phyloP scores from a whole-genome alignment of 768 basidiomycete genomes.

The Dioszegia aurantiaca region DNA sequence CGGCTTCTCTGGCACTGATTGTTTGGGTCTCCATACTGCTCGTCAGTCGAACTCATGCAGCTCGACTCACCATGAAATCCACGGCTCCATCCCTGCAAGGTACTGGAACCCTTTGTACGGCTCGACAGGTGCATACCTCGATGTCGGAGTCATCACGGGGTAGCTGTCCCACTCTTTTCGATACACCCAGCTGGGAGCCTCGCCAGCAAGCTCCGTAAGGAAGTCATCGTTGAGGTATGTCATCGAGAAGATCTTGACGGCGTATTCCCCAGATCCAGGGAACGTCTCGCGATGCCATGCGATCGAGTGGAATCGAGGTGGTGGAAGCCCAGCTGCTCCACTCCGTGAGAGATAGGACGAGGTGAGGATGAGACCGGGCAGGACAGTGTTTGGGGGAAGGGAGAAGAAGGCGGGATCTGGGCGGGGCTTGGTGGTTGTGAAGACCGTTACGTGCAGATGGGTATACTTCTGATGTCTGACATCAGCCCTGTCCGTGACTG shows the following conservation, averaged over 20 bases:
- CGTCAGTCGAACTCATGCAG: conserved; percentile 56
- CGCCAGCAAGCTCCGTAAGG: conserved; percentile 59
- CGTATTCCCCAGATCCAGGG: conserved; percentile 60
- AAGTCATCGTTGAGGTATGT: conserved; percentile 65
- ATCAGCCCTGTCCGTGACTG: conserved; percentile 43
- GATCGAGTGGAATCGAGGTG: conserved; percentile 81
- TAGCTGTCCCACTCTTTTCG: conserved; percentile 63
- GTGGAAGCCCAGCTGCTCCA: conserved; percentile 55
- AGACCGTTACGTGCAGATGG: conserved; percentile 79
- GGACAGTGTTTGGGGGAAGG: conserved; percentile 46
- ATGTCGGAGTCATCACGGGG: conserved; percentile 61
- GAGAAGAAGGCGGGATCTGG: conserved; percentile 70
- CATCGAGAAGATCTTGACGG: conserved; percentile 84
- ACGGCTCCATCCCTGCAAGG: conserved; percentile 88
- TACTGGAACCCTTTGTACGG: conserved; percentile 80
- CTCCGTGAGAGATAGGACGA: conserved; percentile 62
- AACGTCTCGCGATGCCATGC: conserved; percentile 67
- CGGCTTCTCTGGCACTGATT: conserved; percentile 73
- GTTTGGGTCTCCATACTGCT: conserved; percentile 90
- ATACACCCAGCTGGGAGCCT: conserved; percentile 71
- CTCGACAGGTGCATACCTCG: conserved; percentile 70
- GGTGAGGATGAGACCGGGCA: conserved; percentile 71
- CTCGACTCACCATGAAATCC: conserved; percentile 52
- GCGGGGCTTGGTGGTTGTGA: conserved; percentile 69
- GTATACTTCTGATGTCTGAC: conserved; percentile 65